Base-by-base conservation (phyloP, 73 alveolate genomes). In the Symbiodinium pilosum region DNA sequence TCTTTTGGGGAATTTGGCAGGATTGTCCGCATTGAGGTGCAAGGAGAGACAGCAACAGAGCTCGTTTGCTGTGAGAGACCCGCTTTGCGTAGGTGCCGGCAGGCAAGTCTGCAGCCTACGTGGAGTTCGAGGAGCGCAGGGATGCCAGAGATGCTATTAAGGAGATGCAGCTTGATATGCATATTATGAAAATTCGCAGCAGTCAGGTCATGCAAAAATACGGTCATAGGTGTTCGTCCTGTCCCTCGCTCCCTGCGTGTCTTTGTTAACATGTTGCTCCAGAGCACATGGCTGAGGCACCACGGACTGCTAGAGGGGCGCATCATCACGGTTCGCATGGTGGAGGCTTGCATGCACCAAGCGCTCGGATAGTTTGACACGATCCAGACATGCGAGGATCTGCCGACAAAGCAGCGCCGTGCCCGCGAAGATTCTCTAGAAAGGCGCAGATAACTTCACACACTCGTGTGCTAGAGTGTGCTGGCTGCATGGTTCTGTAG, bases 1-100 rank as follows among this genome's bases (percentile, higher is more conserved):
- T 39, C 88, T 42, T 81, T 81, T 38, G 88, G 88, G 54, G 88
- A 81, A 18, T 81, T 81, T 21, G 88, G 88, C 56, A 30, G 88
- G 54, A 81, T 81, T 59, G 40, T 81, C 39, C 88, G 88, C 56
- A 81, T 81, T 28, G 88, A 81, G 88, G 88, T 40, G 88, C 88
- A 28, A 14, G 2, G 77, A 26, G 38, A 8, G n/a, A n/a, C n/a
- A n/a, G n/a, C n/a, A n/a, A n/a, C n/a, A n/a, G n/a, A n/a, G n/a
- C n/a, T n/a, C n/a, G n/a, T n/a, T n/a, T n/a, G n/a, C n/a, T n/a
- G n/a, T n/a, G n/a, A 5, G 83, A 26, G 40, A 16, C 9, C n/a
- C 43, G 85, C 18, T 8, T 4, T 40, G 24, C 26, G 38, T 38
- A 81, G 88, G 88, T 81, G 51, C 88, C 88, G 38, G 88, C 38